A percentile compares a stretch with the other conserved stretches of the same genome.
phyloP scores from a whole-genome alignment of 2,329 filamentous ascomycete species.

The Diaporthe longicolla region DNA sequence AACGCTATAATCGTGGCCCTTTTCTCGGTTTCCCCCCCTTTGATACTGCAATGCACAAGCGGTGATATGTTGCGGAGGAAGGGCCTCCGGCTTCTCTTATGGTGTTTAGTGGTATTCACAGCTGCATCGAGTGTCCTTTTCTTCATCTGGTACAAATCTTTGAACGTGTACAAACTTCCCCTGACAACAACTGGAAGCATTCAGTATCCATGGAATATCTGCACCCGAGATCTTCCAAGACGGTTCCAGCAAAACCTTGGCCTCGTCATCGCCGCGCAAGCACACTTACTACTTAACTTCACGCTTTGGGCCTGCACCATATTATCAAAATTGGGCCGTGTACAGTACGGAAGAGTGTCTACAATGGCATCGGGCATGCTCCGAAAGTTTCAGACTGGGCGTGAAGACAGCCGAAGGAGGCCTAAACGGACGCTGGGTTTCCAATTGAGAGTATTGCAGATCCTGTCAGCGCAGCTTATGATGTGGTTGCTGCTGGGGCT shows the following conservation, averaged over 20 bases:
- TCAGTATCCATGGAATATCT: conserved; percentile 2
- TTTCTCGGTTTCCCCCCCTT: neutral
- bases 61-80: conserved; percentile 10
- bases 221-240: neutral
- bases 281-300: neutral
- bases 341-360: neutral
- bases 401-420: too few species aligned
- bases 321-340: neutral
- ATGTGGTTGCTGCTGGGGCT: conserved; percentile 4
- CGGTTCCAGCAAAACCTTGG: neutral
- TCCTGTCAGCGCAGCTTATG: neutral
- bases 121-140: neutral
- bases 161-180: neutral
- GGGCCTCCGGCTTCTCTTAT: conserved; percentile 9
- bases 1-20: conserved; percentile 14
- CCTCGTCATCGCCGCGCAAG: conserved; percentile 3
- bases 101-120: neutral
- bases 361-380: neutral
- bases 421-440: neutral
- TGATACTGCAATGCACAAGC: conserved; percentile 3
- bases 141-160: neutral
- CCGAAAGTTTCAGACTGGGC: neutral
- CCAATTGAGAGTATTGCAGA: neutral
- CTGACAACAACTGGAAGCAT: neutral
- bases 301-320: neutral